These are phyloP conservation scores for Megacollybia marginata DNA, from an alignment of 768 basidiomycete genomes.

Conservation along the genomic window DNA sequence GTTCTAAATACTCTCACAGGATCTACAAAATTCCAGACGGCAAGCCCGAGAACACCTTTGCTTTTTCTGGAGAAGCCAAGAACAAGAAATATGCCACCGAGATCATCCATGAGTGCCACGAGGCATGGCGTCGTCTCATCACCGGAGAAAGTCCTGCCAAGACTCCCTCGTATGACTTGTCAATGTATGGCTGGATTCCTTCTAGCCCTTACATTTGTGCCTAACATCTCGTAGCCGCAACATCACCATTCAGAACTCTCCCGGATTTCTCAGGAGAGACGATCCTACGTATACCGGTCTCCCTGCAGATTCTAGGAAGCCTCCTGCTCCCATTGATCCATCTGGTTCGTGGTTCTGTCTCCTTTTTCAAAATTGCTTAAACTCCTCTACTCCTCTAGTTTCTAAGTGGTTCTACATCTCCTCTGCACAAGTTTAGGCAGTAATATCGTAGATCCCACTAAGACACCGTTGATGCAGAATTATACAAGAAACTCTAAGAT, in stretches of 20 bases:
- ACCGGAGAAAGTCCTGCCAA: conserved; percentile 71
- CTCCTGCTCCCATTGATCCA: conserved; percentile 85
- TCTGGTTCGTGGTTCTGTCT: conserved; percentile 51
- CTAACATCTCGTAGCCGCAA: conserved; percentile 52
- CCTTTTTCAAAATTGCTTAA: conserved; percentile 1
- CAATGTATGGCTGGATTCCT: conserved; percentile 58
- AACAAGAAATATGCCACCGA: conserved; percentile 99
- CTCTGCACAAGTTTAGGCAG: conserved; percentile 64
- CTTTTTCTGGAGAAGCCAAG: conserved; percentile 99
- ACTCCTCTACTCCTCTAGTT: conserved; percentile 38
- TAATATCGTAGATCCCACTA: background rate
- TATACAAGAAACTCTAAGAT: too few species aligned
- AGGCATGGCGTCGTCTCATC: conserved; percentile 95
- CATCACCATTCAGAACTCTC: conserved; percentile 67
- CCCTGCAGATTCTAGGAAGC: conserved; percentile 74
- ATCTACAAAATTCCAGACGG: conserved; percentile 97
- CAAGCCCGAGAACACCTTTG: conserved; percentile 96
- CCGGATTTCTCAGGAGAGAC: conserved; percentile 54
- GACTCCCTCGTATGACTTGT: conserved; percentile 65
- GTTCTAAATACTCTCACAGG: conserved; percentile 28
- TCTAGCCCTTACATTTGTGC: conserved; percentile 2
- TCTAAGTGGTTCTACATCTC: conserved; percentile 96
- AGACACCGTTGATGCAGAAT: too few species aligned
- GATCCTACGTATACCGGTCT: conserved; percentile 60
- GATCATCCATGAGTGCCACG: conserved; percentile 98